Base-by-base conservation (phyloP, 208 protist species). In the Wallacemonas sp. region DNA sequence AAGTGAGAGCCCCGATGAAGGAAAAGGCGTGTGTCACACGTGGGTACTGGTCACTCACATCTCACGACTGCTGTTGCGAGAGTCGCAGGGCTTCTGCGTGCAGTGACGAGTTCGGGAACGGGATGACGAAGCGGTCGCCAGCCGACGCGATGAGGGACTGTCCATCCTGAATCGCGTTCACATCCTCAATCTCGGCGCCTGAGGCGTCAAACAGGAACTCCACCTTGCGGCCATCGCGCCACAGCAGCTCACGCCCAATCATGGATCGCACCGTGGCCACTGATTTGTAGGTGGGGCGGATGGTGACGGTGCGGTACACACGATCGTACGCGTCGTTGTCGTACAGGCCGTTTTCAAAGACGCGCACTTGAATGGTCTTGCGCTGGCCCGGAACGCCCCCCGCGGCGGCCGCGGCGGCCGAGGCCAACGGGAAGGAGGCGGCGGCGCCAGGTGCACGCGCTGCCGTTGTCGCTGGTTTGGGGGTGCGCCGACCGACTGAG, bases 291-390 rank as follows among this genome's bases (percentile, higher is more conserved):
- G 80, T 88, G 8, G 87, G 80, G 2, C 92, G 82, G 34, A 97
- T 76, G 9, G 92, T 95, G 29, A 97, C 72, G 5, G 85, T 96
- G 30, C 74, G 76, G 62, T 84, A 93, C 2, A 70, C 72, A 56
- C 85, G 70, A 12, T 75, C 72, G 66, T 86, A 80, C 16, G 26
- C 68, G 68, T 77, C 70, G 61, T 89, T 85, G 39, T 89, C 92
- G 76, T 97, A 97, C 21, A 81, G 34, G 8, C 92, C 92, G 72
- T 97, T 97, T 57, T 88, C 85, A 70, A 88, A 97, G 21, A 97
- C 84, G 29, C 80, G 75, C 26, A 97, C 76, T 61, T 87, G 87
- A 70, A 87, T 88, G 17, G 78, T 70, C 66, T 76, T 80, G 4
- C 38, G 43, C 36, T 23, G 26, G 1, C 23, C 32, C 5, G 19